Conservation (phyloP, 2,329 filamentous ascomycete species). For the Penicillium sp. region DNA sequence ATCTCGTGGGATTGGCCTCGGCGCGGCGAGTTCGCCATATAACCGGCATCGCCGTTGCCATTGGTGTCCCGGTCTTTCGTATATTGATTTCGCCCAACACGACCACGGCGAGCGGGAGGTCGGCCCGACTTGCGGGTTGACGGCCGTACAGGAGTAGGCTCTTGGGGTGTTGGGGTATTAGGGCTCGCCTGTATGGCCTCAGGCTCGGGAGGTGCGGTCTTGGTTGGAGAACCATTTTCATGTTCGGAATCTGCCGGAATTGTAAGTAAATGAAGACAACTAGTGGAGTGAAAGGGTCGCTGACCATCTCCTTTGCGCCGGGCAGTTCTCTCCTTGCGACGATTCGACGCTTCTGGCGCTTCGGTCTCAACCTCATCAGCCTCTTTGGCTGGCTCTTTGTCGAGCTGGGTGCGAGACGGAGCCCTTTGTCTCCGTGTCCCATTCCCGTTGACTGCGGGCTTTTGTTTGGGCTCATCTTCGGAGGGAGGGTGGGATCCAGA, state of each 20-base stretch:
- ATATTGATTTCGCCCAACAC: slow-evolving; percentile 76
- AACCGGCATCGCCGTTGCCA: slow-evolving; percentile 47
- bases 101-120: slow-evolving; percentile 66
- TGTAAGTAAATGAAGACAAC: slow-evolving; percentile 31
- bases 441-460: slow-evolving; percentile 33
- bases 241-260: slow-evolving; percentile 67
- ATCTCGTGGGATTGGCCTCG: slow-evolving; percentile 44
- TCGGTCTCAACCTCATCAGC: slow-evolving; percentile 69
- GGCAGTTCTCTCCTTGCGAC: slow-evolving; percentile 80
- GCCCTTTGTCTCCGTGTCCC: slow-evolving; percentile 62
- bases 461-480: slow-evolving; percentile 65
- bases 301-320: slow-evolving; percentile 79
- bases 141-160: slow-evolving; percentile 37
- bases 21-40: slow-evolving; percentile 42
- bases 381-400: slow-evolving; percentile 49
- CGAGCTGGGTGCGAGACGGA: slow-evolving; percentile 55
- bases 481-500: slow-evolving; percentile 51
- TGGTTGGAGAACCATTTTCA: slow-evolving; percentile 62
- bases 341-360: slow-evolving; percentile 72
- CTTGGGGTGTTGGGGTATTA: slow-evolving; percentile 44
- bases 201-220: slow-evolving; percentile 40
- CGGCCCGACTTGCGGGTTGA: slow-evolving; percentile 63
- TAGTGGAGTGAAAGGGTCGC: slow-evolving; percentile 6
- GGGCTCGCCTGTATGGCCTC: slow-evolving; percentile 47
- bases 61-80: slow-evolving; percentile 72